phyloP scores from a whole-genome alignment of 2,329 filamentous ascomycete species.

The Ophiocordyceps camponoti-floridani region DNA sequence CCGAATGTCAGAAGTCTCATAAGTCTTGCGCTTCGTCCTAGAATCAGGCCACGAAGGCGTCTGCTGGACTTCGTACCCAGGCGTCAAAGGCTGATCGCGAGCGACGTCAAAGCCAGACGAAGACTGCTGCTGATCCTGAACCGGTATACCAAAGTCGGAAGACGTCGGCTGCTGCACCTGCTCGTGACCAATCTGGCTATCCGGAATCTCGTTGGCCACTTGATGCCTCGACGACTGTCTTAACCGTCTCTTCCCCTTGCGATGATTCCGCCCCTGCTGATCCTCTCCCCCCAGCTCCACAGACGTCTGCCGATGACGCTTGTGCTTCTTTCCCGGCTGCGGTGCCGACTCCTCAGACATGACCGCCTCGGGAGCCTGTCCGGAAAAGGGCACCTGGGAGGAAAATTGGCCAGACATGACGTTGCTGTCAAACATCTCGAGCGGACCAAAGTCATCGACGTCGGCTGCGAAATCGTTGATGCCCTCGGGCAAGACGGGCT shows the following conservation, averaged over 20 bases:
- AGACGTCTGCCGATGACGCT: neutral
- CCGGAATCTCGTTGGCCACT: neutral
- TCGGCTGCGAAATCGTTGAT: slow-evolving; percentile 10
- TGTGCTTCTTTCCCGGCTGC: slow-evolving; percentile 1
- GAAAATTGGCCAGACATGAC: slow-evolving; percentile 12
- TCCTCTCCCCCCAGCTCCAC: neutral
- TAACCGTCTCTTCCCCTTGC: neutral
- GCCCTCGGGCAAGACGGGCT: slow-evolving; percentile 3
- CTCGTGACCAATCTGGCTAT: neutral
- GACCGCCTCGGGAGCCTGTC: slow-evolving; percentile 11
- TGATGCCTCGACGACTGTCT: neutral
- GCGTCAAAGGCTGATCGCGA: neutral
- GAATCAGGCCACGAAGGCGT: neutral
- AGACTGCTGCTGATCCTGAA: neutral
- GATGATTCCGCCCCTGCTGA: neutral
- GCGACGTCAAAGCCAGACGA: neutral
- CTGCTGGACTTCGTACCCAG: neutral
- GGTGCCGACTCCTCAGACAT: slow-evolving; percentile 9
- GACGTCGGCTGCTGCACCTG: neutral
- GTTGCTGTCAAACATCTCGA: slow-evolving; percentile 21
- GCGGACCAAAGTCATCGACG: slow-evolving; percentile 15
- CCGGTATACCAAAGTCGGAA: neutral
- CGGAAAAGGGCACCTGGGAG: slow-evolving; percentile 7
- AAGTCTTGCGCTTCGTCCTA: slow-evolving; percentile 16
- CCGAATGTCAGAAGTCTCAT: slow-evolving; percentile 12